Base-by-base conservation (phyloP, 345 rosid genomes). In the Hibiscus mutabilis region DNA sequence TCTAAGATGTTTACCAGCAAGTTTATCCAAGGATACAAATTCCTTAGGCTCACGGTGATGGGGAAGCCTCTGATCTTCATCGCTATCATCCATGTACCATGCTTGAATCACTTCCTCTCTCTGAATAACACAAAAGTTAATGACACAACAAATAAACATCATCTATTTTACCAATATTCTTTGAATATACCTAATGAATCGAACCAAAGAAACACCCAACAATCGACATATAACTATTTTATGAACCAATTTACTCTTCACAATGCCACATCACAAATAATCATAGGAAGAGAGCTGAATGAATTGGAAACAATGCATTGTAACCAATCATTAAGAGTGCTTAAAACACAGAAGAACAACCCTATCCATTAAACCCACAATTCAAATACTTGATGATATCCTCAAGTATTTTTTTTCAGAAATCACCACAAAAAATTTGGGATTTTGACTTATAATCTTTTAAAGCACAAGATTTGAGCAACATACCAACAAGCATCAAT, bases 51-150 rank as follows among this genome's bases (percentile, higher is more conserved):
- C 85, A 68, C 83, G 88, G 78, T 91, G 96, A 84, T 91, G 98
- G 21, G 97, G 93, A 70, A 91, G 87, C 72, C 95, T 86, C 84
- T 94, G 98, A 69, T 91, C 97, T 55, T 88, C 93, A 35, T 86
- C 58, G 59, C 89, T 90, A 71, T 86, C 90, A 81, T 89, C 93
- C 98, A 91, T 89, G 78, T 89, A 91, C 96, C 98, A 91, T 72
- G 95, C 97, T 72, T 93, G 87, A 58, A 93, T 57, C 68, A 91
- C 96, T 72, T 91, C 97, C 76, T 86, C 93, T 64, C 87, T 87
- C 92, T 87, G 70, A 37, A 63, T 49, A 70, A 22, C 14, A 13
- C 49, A 70, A 37, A 24, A 29, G 29, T 22, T 55, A 27, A 51
- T 12, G 47, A 35, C 31, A 33, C 21, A 13, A 46, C 51, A 33